A percentile compares a stretch with the other conserved stretches of the same genome.
Evolutionary conservation across 768 basidiomycete genomes (phyloP).

Genomic region (Phaeotremella skinneri): DNA sequence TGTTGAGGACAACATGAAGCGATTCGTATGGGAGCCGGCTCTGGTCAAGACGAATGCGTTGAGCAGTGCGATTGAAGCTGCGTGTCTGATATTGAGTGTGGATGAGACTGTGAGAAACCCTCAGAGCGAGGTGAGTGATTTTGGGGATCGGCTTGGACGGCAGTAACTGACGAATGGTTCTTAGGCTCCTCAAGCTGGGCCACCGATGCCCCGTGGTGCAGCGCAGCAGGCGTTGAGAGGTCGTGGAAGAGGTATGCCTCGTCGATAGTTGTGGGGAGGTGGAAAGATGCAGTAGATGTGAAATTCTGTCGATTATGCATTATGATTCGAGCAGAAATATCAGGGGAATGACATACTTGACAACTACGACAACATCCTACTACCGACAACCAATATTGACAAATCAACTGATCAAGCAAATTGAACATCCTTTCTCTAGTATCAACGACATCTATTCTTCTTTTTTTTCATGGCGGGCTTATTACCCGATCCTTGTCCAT

Average conservation of each 20-base stretch:
- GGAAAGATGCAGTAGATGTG: not conserved
- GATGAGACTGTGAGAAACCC: conserved; percentile 97
- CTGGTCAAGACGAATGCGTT: conserved; percentile 94
- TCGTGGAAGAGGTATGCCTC: conserved; percentile 67
- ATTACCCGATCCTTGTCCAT: no score
- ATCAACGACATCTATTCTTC: not conserved
- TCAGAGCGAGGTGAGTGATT: conserved; percentile 73
- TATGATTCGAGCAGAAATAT: no score
- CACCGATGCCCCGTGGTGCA: conserved; percentile 84
- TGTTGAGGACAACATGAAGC: conserved; percentile 92
- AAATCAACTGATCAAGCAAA: not conserved
- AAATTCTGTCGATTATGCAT: no score
- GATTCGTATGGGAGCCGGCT: conserved; percentile 98
- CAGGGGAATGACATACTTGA: no score
- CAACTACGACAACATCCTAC: not conserved
- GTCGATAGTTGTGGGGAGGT: conserved; percentile 23
- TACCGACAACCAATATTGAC: not conserved
- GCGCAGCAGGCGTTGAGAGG: conserved; percentile 82
- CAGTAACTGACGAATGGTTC: not conserved
- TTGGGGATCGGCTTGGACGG: not conserved
- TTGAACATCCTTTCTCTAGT: not conserved
- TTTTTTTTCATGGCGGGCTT: not conserved
- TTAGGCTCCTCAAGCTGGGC: conserved; percentile 59
- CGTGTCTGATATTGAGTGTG: conserved; percentile 89
- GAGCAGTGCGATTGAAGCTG: conserved; percentile 91